Percentiles rank a stretch among this genome's conserved stretches.
Evolutionary conservation across 345 rosid species (phyloP).

Genomic region (Iberis pinnata): DNA sequence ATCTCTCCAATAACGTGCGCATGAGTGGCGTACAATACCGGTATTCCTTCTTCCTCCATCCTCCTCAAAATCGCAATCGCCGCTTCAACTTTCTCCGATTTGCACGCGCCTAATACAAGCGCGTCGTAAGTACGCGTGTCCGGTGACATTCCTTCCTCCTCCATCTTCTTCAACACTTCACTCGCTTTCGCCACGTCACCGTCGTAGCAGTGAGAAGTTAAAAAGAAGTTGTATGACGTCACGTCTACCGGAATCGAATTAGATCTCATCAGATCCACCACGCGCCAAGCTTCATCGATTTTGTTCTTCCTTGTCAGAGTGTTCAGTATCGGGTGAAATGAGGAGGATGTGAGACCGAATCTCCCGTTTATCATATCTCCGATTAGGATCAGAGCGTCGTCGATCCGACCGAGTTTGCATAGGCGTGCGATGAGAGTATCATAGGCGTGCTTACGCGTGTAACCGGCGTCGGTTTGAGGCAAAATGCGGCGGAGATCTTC

Average conservation of each 20-base stretch:
- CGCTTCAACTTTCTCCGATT: slow-evolving; percentile 45
- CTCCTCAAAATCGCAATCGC: slow-evolving; percentile 51
- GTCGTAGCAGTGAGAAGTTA: slow-evolving; percentile 38
- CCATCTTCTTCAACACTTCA: slow-evolving; percentile 44
- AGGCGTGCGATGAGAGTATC: slow-evolving; percentile 54
- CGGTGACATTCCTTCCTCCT: slow-evolving; percentile 36
- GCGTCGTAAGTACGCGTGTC: slow-evolving; percentile 65
- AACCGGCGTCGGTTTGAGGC: slow-evolving; percentile 43
- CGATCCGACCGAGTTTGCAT: slow-evolving; percentile 40
- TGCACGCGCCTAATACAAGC: slow-evolving; percentile 63
- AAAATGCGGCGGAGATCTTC: slow-evolving; percentile 39
- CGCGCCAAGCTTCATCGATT: slow-evolving; percentile 42
- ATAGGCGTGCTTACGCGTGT: slow-evolving; percentile 44
- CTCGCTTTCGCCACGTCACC: slow-evolving; percentile 41
- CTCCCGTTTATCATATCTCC: slow-evolving; percentile 33
- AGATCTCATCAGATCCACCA: slow-evolving; percentile 37
- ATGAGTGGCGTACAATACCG: slow-evolving; percentile 44
- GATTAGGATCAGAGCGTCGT: slow-evolving; percentile 39
- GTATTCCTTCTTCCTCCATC: slow-evolving; percentile 50
- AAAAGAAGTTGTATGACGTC: slow-evolving; percentile 46
- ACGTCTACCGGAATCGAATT: slow-evolving; percentile 35
- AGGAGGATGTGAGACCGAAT: slow-evolving; percentile 25
- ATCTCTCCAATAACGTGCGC: slow-evolving; percentile 45
- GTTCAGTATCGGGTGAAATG: slow-evolving; percentile 48
- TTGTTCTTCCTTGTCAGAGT: slow-evolving; percentile 34